These are phyloP conservation scores for Fusarium torulosum DNA, from an alignment of 2,329 filamentous ascomycete species.

Conservation along the genomic window DNA sequence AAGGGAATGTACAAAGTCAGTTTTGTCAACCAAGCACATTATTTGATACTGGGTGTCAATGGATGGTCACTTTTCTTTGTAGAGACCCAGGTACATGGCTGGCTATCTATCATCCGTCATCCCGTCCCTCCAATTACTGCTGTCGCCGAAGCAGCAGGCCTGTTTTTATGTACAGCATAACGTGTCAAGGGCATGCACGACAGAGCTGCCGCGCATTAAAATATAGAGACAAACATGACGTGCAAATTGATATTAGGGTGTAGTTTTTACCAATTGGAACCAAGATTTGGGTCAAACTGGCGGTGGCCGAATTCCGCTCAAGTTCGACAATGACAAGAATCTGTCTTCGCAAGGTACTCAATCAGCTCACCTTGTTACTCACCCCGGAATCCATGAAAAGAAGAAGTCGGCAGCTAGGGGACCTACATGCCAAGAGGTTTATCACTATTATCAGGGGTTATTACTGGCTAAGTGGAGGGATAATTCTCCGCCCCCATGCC, in stretches of 20 bases:
- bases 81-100: conserved; percentile 31
- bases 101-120: conserved; percentile 30
- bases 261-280: conserved; percentile 1
- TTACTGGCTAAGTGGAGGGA: conserved; percentile 18
- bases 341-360: conserved; percentile 21
- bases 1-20: conserved; percentile 17
- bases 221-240: neutral
- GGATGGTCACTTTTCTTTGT: conserved; percentile 14
- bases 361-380: conserved; percentile 36
- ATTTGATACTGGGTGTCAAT: conserved; percentile 30
- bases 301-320: conserved; percentile 24
- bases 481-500: conserved; percentile 33
- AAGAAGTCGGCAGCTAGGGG: conserved; percentile 29
- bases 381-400: conserved; percentile 37
- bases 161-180: conserved; percentile 2
- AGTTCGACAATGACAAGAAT: conserved; percentile 18
- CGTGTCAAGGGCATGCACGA: conserved; percentile 32
- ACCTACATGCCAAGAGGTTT: conserved; percentile 30
- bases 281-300: neutral
- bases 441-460: conserved; percentile 31
- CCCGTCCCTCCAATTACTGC: conserved; percentile 28
- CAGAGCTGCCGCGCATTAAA: conserved; percentile 29
- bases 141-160: conserved; percentile 8
- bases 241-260: neutral
- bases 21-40: conserved; percentile 18